Base-by-base conservation (phyloP, 1,139 yeast species). In the Candida tetrigidarum region DNA sequence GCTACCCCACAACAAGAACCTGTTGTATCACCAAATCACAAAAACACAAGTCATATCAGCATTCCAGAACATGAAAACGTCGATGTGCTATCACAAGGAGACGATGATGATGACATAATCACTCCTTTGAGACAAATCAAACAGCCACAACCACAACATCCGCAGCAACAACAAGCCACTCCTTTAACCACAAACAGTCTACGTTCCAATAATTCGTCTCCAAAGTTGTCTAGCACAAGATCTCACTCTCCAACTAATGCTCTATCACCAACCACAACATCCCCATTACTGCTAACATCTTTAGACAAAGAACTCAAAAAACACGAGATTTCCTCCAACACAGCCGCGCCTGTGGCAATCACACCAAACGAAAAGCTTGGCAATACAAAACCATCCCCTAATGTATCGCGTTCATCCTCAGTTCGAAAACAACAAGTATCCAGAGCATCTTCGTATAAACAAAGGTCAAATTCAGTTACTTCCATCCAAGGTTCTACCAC, bases 31-130 rank as follows among this genome's bases (percentile, higher is more conserved):
- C 9, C 32, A 30, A 41, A 32, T 35, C 26, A 14, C 34, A 39
- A 42, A 40, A 39, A 25, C 27, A 22, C 37, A 32, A 11, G 41
- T 40, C 3, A 29, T 28, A 38, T 38, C 27, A 20, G 27, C 35
- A 40, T 41, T 8, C 30, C 43, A 22, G 44, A 39, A 32, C 5
- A 32, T 43, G 50, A 51, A 23, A 56, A 54, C 28, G 59, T 55
- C 18, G 46, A 44, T 7, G 50, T 54, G 41, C 53, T 51, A 45
- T 50, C 52, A 10, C 52, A 50, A 23, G 50, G 50, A 27, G 39
- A 37, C 12, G 59, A 60, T 42, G 59, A 60, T 42, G 50, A 54
- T 25, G 63, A 58, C 39, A 29, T 39, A 15, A 59, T 59, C 16
- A 52, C 63, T 3, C 63, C 65, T 7, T 50, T 60, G 29, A 60